Base-by-base conservation (phyloP, 805 yeast species). In the Candida vartiovaarae region DNA sequence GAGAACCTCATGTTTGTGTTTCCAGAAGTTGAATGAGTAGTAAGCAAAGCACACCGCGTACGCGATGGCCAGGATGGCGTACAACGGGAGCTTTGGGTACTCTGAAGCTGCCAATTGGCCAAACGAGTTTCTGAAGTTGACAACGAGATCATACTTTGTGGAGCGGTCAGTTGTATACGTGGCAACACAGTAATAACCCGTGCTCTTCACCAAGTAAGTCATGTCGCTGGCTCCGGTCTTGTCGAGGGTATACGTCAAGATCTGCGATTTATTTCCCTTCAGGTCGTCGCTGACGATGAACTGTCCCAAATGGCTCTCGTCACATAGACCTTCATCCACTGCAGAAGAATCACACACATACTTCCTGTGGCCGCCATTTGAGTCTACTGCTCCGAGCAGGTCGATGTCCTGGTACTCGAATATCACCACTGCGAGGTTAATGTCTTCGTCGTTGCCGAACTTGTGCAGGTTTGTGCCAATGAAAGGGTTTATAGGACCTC, bases 181-280 rank as follows among this genome's bases (percentile, higher is more conserved):
- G 2, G 89, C 80, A 35, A 91, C 84, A 69, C 99, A 93, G 66
- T 90, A 93, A 63, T 84, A 93, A 6, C 98, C 98, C 1, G 98
- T 88, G 46, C 74, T 71, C 45, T 71, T 67, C 36, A 93, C 78
- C 4, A 70, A 70, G 56, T 89, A 93, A 46, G 82, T 63, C 36
- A 78, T 75, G 36, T 79, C 76, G 33, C 78, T 78, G 28, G 75
- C 70, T 3, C 91, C 91, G 39, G 74, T 65, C 4, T 74, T 68
- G 26, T 72, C 68, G 52, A 88, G 66, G 36, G 70, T 67, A 31
- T 76, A 70, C 0, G 87, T 75, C 56, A 74, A 63, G 23, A 90
- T 74, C 35, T 76, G 74, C 30, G 81, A 72, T 46, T 72, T 69
- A 37, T 71, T 66, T 42, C 73, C 70, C 20, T 65, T 59, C 3